These are phyloP conservation scores for Epithele typhae DNA, from an alignment of 768 basidiomycete species.

Conservation along the genomic window DNA sequence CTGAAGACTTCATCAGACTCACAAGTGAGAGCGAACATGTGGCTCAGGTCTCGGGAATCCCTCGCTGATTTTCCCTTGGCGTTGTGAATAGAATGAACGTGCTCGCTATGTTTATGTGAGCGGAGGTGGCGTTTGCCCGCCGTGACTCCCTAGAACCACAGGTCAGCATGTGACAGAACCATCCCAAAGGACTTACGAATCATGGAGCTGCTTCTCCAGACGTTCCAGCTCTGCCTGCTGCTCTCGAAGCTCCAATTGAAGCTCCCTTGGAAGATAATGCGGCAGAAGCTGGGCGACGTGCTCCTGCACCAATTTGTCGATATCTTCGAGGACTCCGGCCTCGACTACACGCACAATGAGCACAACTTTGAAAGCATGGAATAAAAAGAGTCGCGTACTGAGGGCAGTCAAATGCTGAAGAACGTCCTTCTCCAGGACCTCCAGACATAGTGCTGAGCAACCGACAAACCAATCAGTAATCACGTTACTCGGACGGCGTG, in stretches of 20 bases:
- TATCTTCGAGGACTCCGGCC: conserved; percentile 40
- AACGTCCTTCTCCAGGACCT: conserved; percentile 40
- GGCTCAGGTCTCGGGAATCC: conserved; percentile 48
- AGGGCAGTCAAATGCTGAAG: conserved; percentile 40
- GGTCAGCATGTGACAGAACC: not conserved
- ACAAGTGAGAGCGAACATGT: conserved; percentile 52
- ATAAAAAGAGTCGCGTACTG: conserved; percentile 29
- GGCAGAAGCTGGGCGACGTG: conserved; percentile 47
- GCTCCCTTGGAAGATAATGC: conserved; percentile 39
- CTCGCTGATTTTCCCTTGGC: conserved; percentile 42
- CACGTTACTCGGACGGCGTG: not conserved
- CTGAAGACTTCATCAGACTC: conserved; percentile 14
- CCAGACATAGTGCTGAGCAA: conserved; percentile 40
- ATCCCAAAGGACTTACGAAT: conserved; percentile 1
- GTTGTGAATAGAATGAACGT: conserved; percentile 45
- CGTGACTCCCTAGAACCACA: conserved; percentile 47
- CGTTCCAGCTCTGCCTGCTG: conserved; percentile 43
- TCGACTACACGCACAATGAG: conserved; percentile 35
- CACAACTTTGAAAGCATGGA: too few relatives aligned
- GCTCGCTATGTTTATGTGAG: conserved; percentile 34
- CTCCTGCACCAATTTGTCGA: conserved; percentile 47
- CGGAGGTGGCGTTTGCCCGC: conserved; percentile 44
- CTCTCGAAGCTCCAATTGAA: conserved; percentile 45
- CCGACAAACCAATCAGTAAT: not conserved
- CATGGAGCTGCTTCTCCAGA: conserved; percentile 41